A percentile compares a stretch with the other conserved stretches of the same genome.
These are phyloP conservation scores for Colletotrichum sp. DNA, from an alignment of 2,329 filamentous ascomycete species.

Conservation along the genomic window DNA sequence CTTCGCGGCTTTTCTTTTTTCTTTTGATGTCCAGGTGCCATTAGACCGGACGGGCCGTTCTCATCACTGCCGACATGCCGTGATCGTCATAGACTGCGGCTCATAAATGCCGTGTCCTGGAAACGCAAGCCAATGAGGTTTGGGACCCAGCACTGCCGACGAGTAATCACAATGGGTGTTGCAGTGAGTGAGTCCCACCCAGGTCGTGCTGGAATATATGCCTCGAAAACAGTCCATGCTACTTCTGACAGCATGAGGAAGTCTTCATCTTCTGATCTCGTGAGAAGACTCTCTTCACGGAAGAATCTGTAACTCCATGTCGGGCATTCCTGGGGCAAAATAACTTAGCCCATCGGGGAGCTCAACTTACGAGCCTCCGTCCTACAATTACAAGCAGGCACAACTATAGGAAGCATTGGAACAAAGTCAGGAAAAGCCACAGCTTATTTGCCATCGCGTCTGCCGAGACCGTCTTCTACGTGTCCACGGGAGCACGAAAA, in stretches of 20 bases:
- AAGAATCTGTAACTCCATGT: neutral
- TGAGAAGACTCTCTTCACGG: neutral
- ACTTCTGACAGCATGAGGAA: neutral
- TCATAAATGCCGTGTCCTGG: neutral
- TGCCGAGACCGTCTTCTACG: neutral
- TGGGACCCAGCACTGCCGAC: neutral
- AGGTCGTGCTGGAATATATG: neutral
- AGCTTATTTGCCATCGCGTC: neutral
- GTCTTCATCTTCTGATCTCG: neutral
- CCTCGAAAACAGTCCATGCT: neutral
- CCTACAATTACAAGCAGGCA: neutral
- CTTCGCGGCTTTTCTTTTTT: neutral
- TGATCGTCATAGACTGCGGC: neutral
- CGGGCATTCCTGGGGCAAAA: neutral
- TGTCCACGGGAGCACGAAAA: neutral
- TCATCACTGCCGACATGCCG: neutral
- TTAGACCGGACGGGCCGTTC: neutral
- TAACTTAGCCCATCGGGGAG: fast-evolving
- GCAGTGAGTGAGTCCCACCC: neutral
- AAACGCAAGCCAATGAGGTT: neutral
- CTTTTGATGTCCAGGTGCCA: neutral
- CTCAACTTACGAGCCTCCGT: neutral
- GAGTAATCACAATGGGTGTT: neutral
- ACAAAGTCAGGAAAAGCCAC: neutral
- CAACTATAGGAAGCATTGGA: fast-evolving